Conservation (phyloP, 2,329 filamentous ascomycete species). For the Exserohilum rostratum region DNA sequence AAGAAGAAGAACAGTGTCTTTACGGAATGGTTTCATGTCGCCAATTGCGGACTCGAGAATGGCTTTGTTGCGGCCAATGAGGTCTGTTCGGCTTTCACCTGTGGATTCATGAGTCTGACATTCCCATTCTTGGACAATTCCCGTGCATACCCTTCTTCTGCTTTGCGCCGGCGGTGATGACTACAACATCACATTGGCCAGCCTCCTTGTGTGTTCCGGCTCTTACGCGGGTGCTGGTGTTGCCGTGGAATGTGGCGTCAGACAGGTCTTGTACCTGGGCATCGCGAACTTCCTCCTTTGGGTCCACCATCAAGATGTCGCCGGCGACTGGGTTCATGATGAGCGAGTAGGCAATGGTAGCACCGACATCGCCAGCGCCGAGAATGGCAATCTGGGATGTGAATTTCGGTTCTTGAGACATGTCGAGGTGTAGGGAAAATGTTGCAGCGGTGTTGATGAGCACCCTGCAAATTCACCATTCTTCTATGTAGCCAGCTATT, state of each 20-base stretch:
- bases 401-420: constrained; percentile 21
- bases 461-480: neutral
- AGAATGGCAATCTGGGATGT: constrained; percentile 31
- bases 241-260: constrained; percentile 26
- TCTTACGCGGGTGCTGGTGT: constrained; percentile 23
- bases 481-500: constrained; percentile 1
- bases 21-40: constrained; percentile 28
- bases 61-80: constrained; percentile 29
- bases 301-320: constrained; percentile 28
- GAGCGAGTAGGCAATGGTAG: constrained; percentile 32
- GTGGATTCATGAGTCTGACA: neutral
- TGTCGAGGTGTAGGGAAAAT: neutral
- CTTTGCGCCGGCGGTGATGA: constrained; percentile 28
- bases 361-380: constrained; percentile 31
- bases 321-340: constrained; percentile 29
- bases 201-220: constrained; percentile 32
- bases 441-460: neutral
- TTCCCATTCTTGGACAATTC: neutral
- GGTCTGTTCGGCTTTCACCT: constrained; percentile 30
- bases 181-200: constrained; percentile 28
- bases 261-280: constrained; percentile 28
- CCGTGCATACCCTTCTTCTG: constrained; percentile 26
- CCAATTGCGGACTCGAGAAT: constrained; percentile 26
- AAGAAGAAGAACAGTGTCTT: constrained; percentile 23
- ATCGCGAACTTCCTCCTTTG: constrained; percentile 28